Evolutionary conservation across 2,329 filamentous ascomycete species (phyloP), one percentile per base, ranked within the genome.

Genomic region (Lasiodiplodia citricola): DNA sequence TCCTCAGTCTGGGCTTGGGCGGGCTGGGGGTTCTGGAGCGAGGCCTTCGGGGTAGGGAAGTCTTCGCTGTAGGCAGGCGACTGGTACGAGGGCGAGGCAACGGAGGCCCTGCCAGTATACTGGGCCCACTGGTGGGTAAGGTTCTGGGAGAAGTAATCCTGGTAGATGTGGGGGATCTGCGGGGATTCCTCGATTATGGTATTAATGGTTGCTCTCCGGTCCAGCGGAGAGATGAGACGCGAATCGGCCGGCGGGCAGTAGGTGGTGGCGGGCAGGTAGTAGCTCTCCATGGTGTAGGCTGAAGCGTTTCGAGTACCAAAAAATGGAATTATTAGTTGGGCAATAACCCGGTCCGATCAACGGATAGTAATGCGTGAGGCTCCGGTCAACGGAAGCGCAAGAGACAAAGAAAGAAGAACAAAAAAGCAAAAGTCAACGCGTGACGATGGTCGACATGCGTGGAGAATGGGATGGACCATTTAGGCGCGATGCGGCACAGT

Each of bases 41-140:
- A 82, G 69, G 89, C 90, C 74, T 88, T 85, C n/a, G 91, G 90
- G 10, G 90, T 92, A 52, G 90, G 91, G 76, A 93, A 93, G 77
- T 92, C 83, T 67, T 86, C 84, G 74, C 81, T 81, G 73, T 83
- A 80, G 28, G 81, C 80, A 16, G 85, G 85, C 16, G 66, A 68
- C 44, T 44, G 14, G 72, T 83, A 80, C 25, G 80, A 80, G 18
- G 85, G 85, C 37, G 82, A 81, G 69, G 75, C 69, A 65, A 74
- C 74, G 68, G 78, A 76, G 56, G 77, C 73, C 21, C 69, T 64
- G 38, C 73, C 74, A 7, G 64, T 28, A 21, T 58, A 47, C 2
- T 52, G 31, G 16, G 68, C 55, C 16, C 54, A 57, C 44, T 69
- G 55, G 8, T 41, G 55, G 10, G 55, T 23, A 10, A 57, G 37